These are phyloP conservation scores for Colletotrichum euphorbiae DNA, from an alignment of 2,329 filamentous ascomycete species.

Conservation along the genomic window DNA sequence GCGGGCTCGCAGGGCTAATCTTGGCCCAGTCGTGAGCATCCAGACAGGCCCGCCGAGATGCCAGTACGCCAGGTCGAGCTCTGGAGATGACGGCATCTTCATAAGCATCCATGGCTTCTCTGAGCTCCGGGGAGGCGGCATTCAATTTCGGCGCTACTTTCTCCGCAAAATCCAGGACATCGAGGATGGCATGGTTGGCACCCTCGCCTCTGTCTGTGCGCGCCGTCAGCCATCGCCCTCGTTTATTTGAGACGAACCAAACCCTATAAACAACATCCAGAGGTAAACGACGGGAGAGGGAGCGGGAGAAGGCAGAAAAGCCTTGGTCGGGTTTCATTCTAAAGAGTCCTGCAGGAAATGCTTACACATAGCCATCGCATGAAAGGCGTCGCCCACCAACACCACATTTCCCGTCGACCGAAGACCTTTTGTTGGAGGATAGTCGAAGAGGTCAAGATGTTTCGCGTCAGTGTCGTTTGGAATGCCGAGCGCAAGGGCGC, in stretches of 20 bases:
- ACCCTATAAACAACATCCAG: neutral
- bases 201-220: constrained; percentile 66
- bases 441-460: constrained; percentile 61
- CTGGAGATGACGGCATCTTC: constrained; percentile 58
- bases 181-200: constrained; percentile 67
- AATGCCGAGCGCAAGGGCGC: constrained; percentile 53
- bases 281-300: constrained; percentile 11
- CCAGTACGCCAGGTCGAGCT: constrained; percentile 58
- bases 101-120: constrained; percentile 52
- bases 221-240: constrained; percentile 11
- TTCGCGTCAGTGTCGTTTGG: constrained; percentile 56
- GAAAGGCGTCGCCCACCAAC: constrained; percentile 66
- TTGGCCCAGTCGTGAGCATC: constrained; percentile 64
- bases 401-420: constrained; percentile 55
- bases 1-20: constrained; percentile 52
- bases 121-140: constrained; percentile 37
- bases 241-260: constrained; percentile 4
- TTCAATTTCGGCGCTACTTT: constrained; percentile 44
- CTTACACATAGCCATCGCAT: constrained; percentile 72
- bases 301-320: constrained; percentile 5
- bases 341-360: no score
- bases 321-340: neutral
- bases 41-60: constrained; percentile 63
- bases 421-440: constrained; percentile 53
- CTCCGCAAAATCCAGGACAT: constrained; percentile 59